Percentiles rank a stretch among this genome's conserved stretches.
phyloP scores from a whole-genome alignment of 106 monocot species.

The Dendrobium chrysotoxum region DNA sequence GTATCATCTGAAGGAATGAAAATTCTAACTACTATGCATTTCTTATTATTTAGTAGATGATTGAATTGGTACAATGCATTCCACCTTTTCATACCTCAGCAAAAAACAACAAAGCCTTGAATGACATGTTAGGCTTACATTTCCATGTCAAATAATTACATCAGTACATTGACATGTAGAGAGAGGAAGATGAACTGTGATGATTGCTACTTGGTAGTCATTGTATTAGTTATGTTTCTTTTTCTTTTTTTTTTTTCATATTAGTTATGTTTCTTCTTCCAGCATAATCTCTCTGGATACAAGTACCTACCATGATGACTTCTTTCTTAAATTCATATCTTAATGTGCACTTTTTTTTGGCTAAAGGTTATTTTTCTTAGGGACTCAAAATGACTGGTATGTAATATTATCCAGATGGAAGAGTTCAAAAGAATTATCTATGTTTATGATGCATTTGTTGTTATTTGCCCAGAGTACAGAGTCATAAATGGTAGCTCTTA shows the following conservation, averaged over 20 bases:
- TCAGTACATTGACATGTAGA: neutral
- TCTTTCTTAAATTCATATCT: neutral
- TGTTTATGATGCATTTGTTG: neutral
- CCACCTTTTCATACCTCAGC: neutral
- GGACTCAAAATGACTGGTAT: neutral
- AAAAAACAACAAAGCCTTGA: neutral
- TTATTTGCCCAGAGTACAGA: neutral
- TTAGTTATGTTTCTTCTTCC: neutral
- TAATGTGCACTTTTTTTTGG: neutral
- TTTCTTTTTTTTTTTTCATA: too few species aligned
- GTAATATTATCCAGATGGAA: neutral
- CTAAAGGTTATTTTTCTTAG: neutral
- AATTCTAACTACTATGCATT: neutral
- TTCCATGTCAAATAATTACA: neutral
- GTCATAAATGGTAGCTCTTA: neutral
- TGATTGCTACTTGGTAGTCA: too few species aligned
- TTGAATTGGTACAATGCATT: neutral
- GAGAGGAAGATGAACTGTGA: too few species aligned
- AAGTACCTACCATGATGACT: neutral
- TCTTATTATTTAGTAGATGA: neutral
- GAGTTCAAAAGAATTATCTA: neutral
- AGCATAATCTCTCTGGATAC: neutral
- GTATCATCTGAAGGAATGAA: neutral
- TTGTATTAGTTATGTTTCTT: neutral
- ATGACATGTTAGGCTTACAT: neutral